A percentile compares a stretch with the other conserved stretches of the same genome.
Conservation (phyloP, 345 rosid species). For the Jatropha curcas region DNA sequence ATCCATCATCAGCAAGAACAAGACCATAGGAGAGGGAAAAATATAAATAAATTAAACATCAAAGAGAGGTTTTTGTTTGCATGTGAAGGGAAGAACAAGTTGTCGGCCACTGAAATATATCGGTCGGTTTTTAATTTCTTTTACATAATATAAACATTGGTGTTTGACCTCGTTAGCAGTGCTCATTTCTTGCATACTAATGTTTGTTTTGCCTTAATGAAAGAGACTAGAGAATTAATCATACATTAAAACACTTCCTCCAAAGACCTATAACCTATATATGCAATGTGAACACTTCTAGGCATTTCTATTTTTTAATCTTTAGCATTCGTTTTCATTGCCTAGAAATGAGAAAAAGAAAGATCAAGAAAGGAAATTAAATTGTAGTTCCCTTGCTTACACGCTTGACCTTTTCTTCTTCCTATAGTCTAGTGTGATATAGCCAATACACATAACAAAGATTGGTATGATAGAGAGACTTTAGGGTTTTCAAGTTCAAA, state of each 20-base stretch:
- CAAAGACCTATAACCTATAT: not conserved
- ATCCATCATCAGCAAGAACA: not conserved
- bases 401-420: not conserved
- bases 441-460: not conserved
- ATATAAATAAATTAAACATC: not conserved
- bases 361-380: no score
- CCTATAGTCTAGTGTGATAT: conserved; percentile 1
- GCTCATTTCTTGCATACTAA: conserved; percentile 15
- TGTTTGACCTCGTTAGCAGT: conserved; percentile 39
- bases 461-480: not conserved
- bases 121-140: not conserved
- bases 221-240: not conserved
- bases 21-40: not conserved
- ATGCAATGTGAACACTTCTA: no score
- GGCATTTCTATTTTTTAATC: not conserved
- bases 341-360: not conserved
- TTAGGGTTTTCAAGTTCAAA: not conserved
- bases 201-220: not conserved
- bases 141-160: no score
- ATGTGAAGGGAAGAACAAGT: conserved; percentile 39
- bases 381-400: not conserved
- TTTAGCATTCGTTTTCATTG: conserved; percentile 5
- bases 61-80: conserved; percentile 23
- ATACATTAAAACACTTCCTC: not conserved
- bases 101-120: conserved; percentile 49